Base-by-base conservation (phyloP, 2,329 filamentous ascomycete genomes). In the Pyrenophora graminea region DNA sequence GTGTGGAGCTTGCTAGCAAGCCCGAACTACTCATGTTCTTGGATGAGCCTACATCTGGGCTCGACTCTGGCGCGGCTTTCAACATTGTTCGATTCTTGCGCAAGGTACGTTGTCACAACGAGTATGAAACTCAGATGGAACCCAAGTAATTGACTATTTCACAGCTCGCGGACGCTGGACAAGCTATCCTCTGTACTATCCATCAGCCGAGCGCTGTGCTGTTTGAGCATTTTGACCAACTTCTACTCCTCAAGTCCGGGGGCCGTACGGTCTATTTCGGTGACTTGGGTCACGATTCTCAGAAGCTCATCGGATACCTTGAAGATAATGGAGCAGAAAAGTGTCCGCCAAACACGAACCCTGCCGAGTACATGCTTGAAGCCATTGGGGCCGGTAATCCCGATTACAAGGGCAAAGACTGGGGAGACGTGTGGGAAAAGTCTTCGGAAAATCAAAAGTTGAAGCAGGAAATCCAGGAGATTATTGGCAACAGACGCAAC, bases 1-100 rank as follows among this genome's bases (percentile, higher is more conserved):
- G 81, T 32, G 82, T 85, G 13, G 82, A 85, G 59, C 72, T 85
- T 38, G 82, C 82, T 8, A 80, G 80, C 2, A 84, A 89, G 72
- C 88, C 88, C 0, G 83, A 90, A 60, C 76, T 91, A 5, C 78
- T 91, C 1, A 80, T 91, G 34, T 92, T 91, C 77, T 76, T 92
- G 18, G 88, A 92, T 58, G 88, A 91, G 71, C 89, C 88, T 0
- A 91, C 88, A 0, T 88, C 85, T 1, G 89, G 89, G 4, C 63
- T 91, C 0, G 88, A 91, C 58, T 86, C 85, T 2, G 82, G 87
- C 47, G 85, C 86, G 4, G 87, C 88, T 0, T 86, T 79, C 65
- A 84, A 84, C 55, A 86, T 82, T 0, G 79, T 88, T 5, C 81
- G 84, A 0, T 88, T 89, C 71, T 67, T 89, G 15, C 77, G 84